These are phyloP conservation scores for Claviceps humidiphila DNA, from an alignment of 2,329 filamentous ascomycete genomes.

Conservation along the genomic window DNA sequence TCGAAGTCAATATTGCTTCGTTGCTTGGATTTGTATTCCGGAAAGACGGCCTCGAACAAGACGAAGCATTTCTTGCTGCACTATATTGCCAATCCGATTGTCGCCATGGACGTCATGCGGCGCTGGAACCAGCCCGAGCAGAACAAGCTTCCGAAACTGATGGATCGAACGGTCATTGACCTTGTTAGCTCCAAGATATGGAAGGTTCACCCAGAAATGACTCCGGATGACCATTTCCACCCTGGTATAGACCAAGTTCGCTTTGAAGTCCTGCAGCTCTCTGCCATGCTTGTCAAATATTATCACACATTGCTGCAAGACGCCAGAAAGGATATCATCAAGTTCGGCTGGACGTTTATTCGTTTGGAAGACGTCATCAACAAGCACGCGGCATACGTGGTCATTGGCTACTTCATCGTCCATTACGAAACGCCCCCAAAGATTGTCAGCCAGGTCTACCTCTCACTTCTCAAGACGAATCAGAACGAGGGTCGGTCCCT, in stretches of 20 bases:
- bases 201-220: constrained; percentile 75
- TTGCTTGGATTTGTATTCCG: constrained; percentile 77
- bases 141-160: constrained; percentile 51
- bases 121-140: constrained; percentile 53
- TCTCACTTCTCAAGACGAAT: constrained; percentile 79
- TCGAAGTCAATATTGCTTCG: constrained; percentile 71
- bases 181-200: constrained; percentile 86
- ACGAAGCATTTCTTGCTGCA: constrained; percentile 88
- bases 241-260: constrained; percentile 87
- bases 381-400: constrained; percentile 93
- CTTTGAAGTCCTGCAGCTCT: constrained; percentile 91
- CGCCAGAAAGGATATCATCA: constrained; percentile 93
- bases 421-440: constrained; percentile 94
- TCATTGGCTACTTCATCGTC: constrained; percentile 95
- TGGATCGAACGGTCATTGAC: constrained; percentile 79
- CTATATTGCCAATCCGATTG: constrained; percentile 86
- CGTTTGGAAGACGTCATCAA: constrained; percentile 97
- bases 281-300: constrained; percentile 90
- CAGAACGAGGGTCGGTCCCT: constrained; percentile 87
- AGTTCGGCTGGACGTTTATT: constrained; percentile 98
- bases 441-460: constrained; percentile 91
- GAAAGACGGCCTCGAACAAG: constrained; percentile 67
- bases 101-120: constrained; percentile 90
- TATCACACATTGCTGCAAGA: constrained; percentile 80
- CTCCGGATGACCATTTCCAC: constrained; percentile 69